These are phyloP conservation scores for Typha latifolia DNA, from an alignment of 176 grass and related monocot species.

Conservation along the genomic window DNA sequence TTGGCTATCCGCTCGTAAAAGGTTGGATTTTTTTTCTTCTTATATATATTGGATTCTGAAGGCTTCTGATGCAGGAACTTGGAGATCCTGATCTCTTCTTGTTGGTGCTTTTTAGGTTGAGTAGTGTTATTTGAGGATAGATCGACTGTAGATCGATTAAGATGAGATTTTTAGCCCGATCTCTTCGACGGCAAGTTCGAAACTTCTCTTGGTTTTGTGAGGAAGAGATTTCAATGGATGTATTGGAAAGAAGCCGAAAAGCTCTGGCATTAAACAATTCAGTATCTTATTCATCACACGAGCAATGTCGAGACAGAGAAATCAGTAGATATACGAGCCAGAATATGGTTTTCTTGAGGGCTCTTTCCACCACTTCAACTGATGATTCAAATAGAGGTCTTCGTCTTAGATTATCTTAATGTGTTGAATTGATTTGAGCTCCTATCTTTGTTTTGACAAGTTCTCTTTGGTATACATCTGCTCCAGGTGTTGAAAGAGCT, in stretches of 20 bases:
- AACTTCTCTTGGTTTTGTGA: constrained; percentile 15
- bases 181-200: constrained; percentile 34
- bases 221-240: constrained; percentile 15
- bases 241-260: constrained; percentile 29
- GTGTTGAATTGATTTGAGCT: background rate
- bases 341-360: constrained; percentile 22
- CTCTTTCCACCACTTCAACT: constrained; percentile 28
- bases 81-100: constrained; percentile 1
- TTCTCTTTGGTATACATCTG: constrained; percentile 3
- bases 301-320: constrained; percentile 14
- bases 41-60: background rate
- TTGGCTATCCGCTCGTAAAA: background rate
- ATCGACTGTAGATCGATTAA: constrained; percentile 13
- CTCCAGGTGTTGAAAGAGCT: constrained; percentile 28
- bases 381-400: constrained; percentile 45
- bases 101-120: constrained; percentile 1
- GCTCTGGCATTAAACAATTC: constrained; percentile 18
- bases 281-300: constrained; percentile 17
- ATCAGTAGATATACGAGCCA: constrained; percentile 28
- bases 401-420: constrained; percentile 9
- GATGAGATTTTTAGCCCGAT: constrained; percentile 56
- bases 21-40: background rate
- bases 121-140: constrained; percentile 8
- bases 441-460: constrained; percentile 7
- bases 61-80: background rate